phyloP scores from a whole-genome alignment of 179 eudicot genomes.

The Nepenthes alata region DNA sequence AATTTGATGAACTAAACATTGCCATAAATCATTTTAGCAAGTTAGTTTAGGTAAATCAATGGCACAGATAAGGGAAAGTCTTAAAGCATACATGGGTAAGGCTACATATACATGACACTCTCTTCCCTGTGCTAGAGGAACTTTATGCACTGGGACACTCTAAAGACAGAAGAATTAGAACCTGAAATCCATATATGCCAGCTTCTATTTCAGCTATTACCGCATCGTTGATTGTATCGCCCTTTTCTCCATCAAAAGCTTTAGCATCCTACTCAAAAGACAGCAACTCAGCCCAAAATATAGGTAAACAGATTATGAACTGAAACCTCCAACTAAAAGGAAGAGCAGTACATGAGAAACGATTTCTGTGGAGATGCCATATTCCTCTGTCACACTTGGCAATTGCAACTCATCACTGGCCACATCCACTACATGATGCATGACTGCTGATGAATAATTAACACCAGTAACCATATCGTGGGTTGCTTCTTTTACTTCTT shows the following conservation, averaged over 20 bases:
- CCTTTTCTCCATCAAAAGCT: constrained; percentile 22
- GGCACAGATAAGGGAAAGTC: background rate
- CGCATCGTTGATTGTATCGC: constrained; percentile 50
- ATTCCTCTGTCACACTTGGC: constrained; percentile 26
- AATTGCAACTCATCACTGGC: constrained; percentile 21
- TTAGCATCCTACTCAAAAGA: constrained; percentile 35
- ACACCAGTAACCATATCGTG: constrained; percentile 20
- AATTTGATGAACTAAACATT: background rate
- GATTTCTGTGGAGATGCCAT: constrained; percentile 24
- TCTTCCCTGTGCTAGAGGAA: too few species aligned
- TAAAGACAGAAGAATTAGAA: constrained; percentile 10
- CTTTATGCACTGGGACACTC: background rate
- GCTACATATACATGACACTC: too few species aligned
- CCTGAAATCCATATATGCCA: constrained; percentile 81
- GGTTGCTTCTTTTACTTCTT: constrained; percentile 54
- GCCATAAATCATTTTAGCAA: background rate
- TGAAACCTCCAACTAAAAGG: constrained; percentile 8
- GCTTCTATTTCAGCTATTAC: constrained; percentile 87
- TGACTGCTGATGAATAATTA: constrained; percentile 24
- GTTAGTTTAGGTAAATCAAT: background rate
- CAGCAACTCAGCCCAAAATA: background rate
- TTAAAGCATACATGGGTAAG: too few species aligned
- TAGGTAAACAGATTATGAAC: background rate
- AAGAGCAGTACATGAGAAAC: constrained; percentile 37
- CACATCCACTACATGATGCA: constrained; percentile 28